Evolutionary conservation across 2,329 filamentous ascomycete species (phyloP).

Genomic region (Camillea tinctor): DNA sequence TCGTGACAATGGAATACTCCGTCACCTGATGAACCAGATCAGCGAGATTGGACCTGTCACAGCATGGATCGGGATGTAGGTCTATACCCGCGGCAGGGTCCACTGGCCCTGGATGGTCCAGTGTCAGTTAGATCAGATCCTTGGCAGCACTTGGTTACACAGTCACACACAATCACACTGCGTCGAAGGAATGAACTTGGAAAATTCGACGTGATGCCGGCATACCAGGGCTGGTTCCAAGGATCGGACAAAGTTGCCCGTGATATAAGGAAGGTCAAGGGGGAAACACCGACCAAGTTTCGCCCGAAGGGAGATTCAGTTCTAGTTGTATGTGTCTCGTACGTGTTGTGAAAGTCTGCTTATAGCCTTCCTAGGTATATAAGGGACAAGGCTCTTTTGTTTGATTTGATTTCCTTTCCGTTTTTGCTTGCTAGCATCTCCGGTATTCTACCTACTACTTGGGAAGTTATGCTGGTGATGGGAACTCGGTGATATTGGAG

Average conservation of each 20-base stretch:
- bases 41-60: conserved; percentile 24
- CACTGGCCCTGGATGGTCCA: conserved; percentile 17
- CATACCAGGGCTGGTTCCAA: conserved; percentile 8
- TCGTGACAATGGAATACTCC: conserved; percentile 3
- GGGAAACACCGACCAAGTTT: neutral
- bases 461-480: neutral
- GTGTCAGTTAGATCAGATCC: conserved; percentile 10
- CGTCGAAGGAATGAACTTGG: neutral
- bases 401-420: neutral
- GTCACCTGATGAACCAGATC: conserved; percentile 27
- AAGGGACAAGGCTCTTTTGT: neutral
- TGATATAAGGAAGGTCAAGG: too few relatives aligned
- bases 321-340: neutral
- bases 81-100: conserved; percentile 26
- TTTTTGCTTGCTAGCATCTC: neutral
- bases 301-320: neutral
- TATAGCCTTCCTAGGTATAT: neutral
- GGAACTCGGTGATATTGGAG: neutral
- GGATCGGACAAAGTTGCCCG: too few relatives aligned
- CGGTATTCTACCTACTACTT: neutral
- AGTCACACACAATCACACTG: conserved; percentile 3
- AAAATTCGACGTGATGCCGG: conserved; percentile 6
- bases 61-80: conserved; percentile 29
- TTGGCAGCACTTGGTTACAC: conserved; percentile 16
- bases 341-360: neutral